A percentile compares a stretch with the other conserved stretches of the same genome.
Conservation (phyloP, 2,329 filamentous ascomycete species). For the Ophioceras dolichostomum region DNA sequence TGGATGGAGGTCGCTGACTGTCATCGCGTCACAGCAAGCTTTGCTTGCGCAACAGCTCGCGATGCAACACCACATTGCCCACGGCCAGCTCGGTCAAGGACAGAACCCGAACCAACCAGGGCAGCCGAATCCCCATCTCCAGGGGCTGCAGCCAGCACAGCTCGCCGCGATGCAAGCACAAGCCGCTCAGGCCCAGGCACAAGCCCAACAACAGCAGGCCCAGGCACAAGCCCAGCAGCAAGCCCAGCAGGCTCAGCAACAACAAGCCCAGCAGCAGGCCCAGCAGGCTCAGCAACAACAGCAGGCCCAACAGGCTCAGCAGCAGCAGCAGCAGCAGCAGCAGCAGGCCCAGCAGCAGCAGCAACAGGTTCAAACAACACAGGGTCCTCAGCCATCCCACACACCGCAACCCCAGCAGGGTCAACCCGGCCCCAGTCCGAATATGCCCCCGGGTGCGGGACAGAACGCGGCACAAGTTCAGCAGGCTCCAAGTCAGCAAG, state of each 20-base stretch:
- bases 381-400: slow-evolving; percentile 32
- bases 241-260: slow-evolving; percentile 5
- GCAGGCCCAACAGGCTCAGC: slow-evolving; percentile 19
- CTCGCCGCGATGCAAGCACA: slow-evolving; percentile 20
- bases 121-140: slow-evolving; percentile 33
- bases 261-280: slow-evolving; percentile 9
- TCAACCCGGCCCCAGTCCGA: slow-evolving; percentile 30
- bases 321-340: slow-evolving; percentile 16
- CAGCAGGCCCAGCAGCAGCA: slow-evolving; percentile 23
- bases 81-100: slow-evolving; percentile 27
- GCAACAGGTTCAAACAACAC: slow-evolving; percentile 23
- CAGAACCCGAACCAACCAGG: slow-evolving; percentile 33
- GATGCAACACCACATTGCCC: slow-evolving; percentile 32
- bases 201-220: slow-evolving; percentile 24
- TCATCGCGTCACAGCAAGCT: no score
- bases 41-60: slow-evolving; percentile 35
- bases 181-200: slow-evolving; percentile 18
- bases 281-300: slow-evolving; percentile 11
- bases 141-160: slow-evolving; percentile 30
- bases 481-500: slow-evolving; percentile 14
- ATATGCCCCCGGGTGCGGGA: slow-evolving; percentile 23
- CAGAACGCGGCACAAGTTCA: slow-evolving; percentile 18
- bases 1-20: no score
- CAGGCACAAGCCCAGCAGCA: slow-evolving; percentile 9
- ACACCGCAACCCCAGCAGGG: slow-evolving; percentile 18